Evolutionary conservation across 208 protist genomes (phyloP), one percentile per base, ranked within the genome.

Genomic region (Wallacemonas sp.): DNA sequence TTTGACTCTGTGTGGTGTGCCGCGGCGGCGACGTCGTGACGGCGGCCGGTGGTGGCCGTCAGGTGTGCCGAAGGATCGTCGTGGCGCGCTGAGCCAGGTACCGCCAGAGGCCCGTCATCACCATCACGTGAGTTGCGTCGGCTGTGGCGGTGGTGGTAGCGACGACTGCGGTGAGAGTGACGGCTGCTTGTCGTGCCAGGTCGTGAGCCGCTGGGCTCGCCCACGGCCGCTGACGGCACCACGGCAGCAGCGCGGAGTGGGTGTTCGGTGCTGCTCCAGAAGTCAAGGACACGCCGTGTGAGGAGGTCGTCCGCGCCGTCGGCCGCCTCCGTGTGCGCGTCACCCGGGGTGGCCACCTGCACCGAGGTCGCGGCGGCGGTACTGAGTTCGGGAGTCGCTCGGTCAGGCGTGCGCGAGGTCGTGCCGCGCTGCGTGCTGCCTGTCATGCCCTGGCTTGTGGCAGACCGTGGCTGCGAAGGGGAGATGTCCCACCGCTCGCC

Each of bases 221-320:
- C n/a, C n/a, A 19, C 9, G 5, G 10, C 9, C 8, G 41, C 41
- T 19, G 41, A 12, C 41, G 41, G 17, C 41, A 46, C 15, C 41
- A 46, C 10, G 32, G 52, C 32, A 3, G 68, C 53, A 21, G 68
- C 30, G n/a, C 58, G 33, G 19, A 84, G 55, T 32, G 73, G 78
- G 57, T 70, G 46, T 45, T 84, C 78, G n/a, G 63, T 62, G 10
- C 72, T 79, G 63, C 69, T 70, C 78, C 78, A 84, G 39, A 74
- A 21, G 45, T 79, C 73, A 22, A 84, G 41, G 8, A 46, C 58
- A 21, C 50, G 58, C 41, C 15, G 29, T 6, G 41, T 63, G 24
- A 37, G 27, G 5, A 32, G 50, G 17, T 57, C 50, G 32, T 19
- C 37, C 4, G 2, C 38, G 55, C 17, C 36, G 22, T 32, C 55